Conservation (phyloP, 441 rosid genomes). For the Eruca vesicaria region DNA sequence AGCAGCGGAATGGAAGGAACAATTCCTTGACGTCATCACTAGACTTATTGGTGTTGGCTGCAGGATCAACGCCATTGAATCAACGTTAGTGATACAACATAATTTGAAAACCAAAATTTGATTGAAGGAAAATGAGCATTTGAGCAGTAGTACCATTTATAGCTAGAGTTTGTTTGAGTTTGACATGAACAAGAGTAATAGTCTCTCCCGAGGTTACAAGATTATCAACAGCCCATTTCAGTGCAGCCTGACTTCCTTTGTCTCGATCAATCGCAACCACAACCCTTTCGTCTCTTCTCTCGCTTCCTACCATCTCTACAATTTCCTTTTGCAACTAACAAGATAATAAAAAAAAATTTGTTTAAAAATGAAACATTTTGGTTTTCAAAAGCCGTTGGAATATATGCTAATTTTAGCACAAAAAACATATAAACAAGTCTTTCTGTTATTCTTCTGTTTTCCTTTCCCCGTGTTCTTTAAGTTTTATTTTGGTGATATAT, state of each 20-base stretch:
- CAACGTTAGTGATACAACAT: background rate
- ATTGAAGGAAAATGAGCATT: background rate
- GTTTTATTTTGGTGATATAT: background rate
- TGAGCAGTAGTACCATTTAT: constrained; percentile 15
- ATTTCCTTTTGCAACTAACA: background rate
- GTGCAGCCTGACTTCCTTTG: constrained; percentile 78
- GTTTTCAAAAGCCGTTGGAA: constrained; percentile 1
- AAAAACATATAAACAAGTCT: background rate
- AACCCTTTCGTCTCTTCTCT: constrained; percentile 35
- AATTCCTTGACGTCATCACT: constrained; percentile 46
- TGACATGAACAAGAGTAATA: constrained; percentile 70
- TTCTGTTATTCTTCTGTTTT: constrained; percentile 18
- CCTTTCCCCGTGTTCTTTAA: background rate
- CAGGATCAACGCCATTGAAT: constrained; percentile 16
- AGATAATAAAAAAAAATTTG: background rate
- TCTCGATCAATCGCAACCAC: constrained; percentile 81
- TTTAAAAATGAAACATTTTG: background rate
- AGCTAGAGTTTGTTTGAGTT: constrained; percentile 33
- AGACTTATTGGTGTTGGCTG: background rate
- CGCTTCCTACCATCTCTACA: constrained; percentile 2
- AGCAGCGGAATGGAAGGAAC: constrained; percentile 86
- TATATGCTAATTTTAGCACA: constrained; percentile 17
- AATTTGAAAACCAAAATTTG: background rate
- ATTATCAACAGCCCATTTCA: constrained; percentile 81
- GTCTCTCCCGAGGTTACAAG: constrained; percentile 55